These are phyloP conservation scores for Coniosporium apollinis DNA, from an alignment of 495 filamentous ascomycete genomes.

Conservation along the genomic window DNA sequence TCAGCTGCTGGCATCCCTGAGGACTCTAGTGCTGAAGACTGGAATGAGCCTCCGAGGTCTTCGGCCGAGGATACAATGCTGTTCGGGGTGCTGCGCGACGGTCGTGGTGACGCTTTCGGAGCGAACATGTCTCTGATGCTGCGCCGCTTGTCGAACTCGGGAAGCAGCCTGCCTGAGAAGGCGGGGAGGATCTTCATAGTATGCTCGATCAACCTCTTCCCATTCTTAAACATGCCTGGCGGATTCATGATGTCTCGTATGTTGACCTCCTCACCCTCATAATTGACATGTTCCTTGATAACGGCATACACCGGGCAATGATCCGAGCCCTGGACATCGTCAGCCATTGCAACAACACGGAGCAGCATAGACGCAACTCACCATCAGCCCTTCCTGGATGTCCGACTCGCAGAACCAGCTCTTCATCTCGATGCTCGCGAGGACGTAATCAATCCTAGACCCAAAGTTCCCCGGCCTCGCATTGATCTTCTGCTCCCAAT, in stretches of 20 bases:
- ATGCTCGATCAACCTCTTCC: slow-evolving; percentile 50
- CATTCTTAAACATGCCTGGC: slow-evolving; percentile 52
- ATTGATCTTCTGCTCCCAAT: slow-evolving; percentile 79
- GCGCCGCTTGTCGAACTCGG: slow-evolving; percentile 69
- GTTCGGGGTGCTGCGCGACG: neutral
- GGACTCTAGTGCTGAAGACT: no score
- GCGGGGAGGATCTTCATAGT: slow-evolving; percentile 47
- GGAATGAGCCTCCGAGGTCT: no score
- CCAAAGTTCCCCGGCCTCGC: slow-evolving; percentile 83
- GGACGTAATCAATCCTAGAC: slow-evolving; percentile 80
- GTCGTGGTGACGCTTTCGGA: neutral
- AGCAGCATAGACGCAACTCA: slow-evolving; percentile 13
- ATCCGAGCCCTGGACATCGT: slow-evolving; percentile 56
- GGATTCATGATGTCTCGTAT: slow-evolving; percentile 71
- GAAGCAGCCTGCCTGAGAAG: slow-evolving; percentile 65
- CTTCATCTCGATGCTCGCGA: slow-evolving; percentile 67
- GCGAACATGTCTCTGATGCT: slow-evolving; percentile 91
- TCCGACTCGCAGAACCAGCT: slow-evolving; percentile 75
- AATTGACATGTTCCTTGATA: slow-evolving; percentile 44
- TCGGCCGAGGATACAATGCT: no score
- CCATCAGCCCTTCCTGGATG: slow-evolving; percentile 87
- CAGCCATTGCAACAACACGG: neutral
- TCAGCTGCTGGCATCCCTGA: no score
- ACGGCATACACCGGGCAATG: slow-evolving; percentile 85
- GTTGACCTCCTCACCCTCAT: slow-evolving; percentile 32